A percentile compares a stretch with the other conserved stretches of the same genome.
Conservation (phyloP, 176 grass and related monocot species). For the Eragrostis curvula region DNA sequence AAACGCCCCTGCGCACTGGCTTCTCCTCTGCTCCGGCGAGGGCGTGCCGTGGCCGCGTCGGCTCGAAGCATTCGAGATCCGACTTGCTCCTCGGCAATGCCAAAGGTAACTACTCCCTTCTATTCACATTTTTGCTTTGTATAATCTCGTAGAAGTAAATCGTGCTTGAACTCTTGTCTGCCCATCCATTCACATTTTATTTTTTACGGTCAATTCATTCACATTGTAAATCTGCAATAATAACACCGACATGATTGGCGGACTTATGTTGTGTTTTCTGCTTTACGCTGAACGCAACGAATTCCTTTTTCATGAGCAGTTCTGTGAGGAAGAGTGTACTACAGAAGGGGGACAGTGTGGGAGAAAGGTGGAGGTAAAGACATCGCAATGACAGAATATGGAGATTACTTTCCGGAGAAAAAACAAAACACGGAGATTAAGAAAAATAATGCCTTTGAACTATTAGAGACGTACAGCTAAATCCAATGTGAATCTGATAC, state of each 20-base stretch:
- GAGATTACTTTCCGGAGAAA: not conserved
- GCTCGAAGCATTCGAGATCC: not conserved
- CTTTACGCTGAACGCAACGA: not conserved
- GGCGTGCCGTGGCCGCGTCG: not conserved
- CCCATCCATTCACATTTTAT: not conserved
- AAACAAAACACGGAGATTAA: no score
- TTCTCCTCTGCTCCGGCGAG: not conserved
- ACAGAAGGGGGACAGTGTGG: not conserved
- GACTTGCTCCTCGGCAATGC: not conserved
- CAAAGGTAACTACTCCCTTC: not conserved
- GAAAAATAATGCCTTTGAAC: not conserved
- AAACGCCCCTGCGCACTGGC: not conserved
- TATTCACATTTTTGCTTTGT: not conserved
- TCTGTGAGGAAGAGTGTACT: not conserved
- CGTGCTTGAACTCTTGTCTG: not conserved
- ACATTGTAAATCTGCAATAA: not conserved
- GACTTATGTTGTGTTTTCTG: no score
- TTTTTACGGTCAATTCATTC: no score
- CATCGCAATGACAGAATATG: not conserved
- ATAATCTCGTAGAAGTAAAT: not conserved
- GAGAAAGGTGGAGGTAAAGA: not conserved
- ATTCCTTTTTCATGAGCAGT: not conserved
- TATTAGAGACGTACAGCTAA: not conserved
- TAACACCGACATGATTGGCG: not conserved
- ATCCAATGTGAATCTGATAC: not conserved